Evolutionary conservation across 2,329 filamentous ascomycete species (phyloP).

Genomic region (Calonectria montana): DNA sequence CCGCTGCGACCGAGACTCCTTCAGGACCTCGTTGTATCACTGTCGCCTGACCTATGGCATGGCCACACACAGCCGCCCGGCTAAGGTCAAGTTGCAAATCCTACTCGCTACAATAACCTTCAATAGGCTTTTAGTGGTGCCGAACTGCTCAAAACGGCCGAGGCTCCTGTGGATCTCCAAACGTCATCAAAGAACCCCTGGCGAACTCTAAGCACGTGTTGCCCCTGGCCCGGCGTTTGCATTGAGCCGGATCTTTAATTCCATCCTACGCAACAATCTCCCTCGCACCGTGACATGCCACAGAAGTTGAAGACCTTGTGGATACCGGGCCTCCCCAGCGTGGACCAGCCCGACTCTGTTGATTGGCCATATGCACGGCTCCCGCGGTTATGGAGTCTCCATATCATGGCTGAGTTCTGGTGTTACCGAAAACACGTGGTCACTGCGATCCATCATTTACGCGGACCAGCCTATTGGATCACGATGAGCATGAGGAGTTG

Average conservation of each 20-base stretch:
- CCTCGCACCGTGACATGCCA: neutral
- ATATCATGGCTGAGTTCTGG: neutral
- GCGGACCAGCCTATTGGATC: neutral
- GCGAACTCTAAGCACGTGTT: neutral
- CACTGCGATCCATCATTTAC: neutral
- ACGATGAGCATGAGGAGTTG: neutral
- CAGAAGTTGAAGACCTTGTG: neutral
- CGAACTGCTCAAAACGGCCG: neutral
- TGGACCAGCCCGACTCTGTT: too few relatives aligned
- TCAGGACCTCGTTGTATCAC: too few relatives aligned
- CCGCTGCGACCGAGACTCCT: neutral
- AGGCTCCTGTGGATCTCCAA: neutral
- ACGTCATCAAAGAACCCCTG: neutral
- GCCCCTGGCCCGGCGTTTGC: neutral
- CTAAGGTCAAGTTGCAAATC: neutral
- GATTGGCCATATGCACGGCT: neutral
- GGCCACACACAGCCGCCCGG: neutral
- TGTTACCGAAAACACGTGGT: neutral
- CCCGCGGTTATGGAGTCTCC: neutral
- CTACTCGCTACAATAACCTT: neutral
- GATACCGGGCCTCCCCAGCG: too few relatives aligned
- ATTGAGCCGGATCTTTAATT: neutral
- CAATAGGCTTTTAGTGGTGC: neutral
- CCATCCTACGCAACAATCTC: neutral
- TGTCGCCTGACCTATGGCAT: neutral